Conservation (phyloP, 2,329 filamentous ascomycete species). For the Aspergillus aculeatus region DNA sequence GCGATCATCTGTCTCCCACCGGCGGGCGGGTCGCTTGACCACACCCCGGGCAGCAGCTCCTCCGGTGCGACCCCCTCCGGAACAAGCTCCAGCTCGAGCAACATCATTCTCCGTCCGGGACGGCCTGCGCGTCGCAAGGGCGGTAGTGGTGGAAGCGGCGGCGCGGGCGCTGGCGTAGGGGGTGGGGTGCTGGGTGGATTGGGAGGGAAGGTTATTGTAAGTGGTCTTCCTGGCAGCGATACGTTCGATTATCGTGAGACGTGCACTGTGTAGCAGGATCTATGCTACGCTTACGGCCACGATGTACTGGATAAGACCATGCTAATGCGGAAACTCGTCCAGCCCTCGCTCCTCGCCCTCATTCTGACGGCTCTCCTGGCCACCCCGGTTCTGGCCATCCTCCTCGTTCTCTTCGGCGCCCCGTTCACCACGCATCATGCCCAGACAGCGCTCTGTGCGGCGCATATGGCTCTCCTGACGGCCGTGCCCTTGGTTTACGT, state of each 20-base stretch:
- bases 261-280: no score
- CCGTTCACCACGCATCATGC: slow-evolving; percentile 77
- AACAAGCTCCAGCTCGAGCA: not conserved
- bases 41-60: slow-evolving; percentile 8
- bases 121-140: not conserved
- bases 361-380: slow-evolving; percentile 52
- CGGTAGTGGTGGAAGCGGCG: not conserved
- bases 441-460: slow-evolving; percentile 76
- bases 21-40: slow-evolving; percentile 37
- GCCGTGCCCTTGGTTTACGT: slow-evolving; percentile 81
- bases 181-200: not conserved
- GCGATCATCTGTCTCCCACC: slow-evolving; percentile 60
- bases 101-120: not conserved
- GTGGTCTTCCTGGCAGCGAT: not conserved
- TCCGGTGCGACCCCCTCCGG: not conserved
- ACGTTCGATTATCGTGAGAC: no score
- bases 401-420: slow-evolving; percentile 85
- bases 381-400: slow-evolving; percentile 57
- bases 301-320: not conserved
- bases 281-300: not conserved
- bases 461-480: slow-evolving; percentile 76
- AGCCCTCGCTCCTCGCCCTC: slow-evolving; percentile 72
- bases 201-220: not conserved
- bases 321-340: not conserved
- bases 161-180: not conserved